Base-by-base conservation (phyloP, 495 filamentous ascomycete genomes). In the Aspergillus haitiensis region DNA sequence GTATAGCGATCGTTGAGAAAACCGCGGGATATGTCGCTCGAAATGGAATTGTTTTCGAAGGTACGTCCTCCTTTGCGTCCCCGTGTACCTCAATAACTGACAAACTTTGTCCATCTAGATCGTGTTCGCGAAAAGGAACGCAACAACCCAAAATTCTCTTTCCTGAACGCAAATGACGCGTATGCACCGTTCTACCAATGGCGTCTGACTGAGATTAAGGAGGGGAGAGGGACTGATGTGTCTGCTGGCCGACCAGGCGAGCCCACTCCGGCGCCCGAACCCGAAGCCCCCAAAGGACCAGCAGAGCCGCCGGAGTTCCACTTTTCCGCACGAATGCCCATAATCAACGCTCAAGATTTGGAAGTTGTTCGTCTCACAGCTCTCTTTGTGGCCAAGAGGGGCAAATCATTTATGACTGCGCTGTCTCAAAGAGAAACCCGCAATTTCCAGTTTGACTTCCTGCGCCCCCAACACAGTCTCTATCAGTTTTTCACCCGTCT, bases 241-340 rank as follows among this genome's bases (percentile, higher is more conserved):
- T 84, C 89, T 55, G 92, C 92, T 61, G 92, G 93, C 53, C 85
- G 91, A 62, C 72, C 76, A 31, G 86, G 83, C 31, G 90, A 94
- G 67, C 72, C 73, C 37, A 77, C 75, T 48, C 74, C 82, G 16
- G 77, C 73, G 5, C 76, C 80, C 34, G 84, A 86, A 68, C 76
- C 78, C 27, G 81, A 83, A 56, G 88, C 88, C 69, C 87, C 89
- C 48, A 82, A 88, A 75, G 94, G 93, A 47, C 95, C 94, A 13
- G 82, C 84, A 27, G 86, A 92, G 67, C 95, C 94, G n/a, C 83
- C 91, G 35, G 85, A 92, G 65, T 98, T 96, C 69, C 83, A 90
- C 64, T 98, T 98, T 77, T 96, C 90, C 51, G 93, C 94, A 59
- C 87, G 93, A 68, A 97, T 98, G 92, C 94, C 94, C 60, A 96